Base-by-base conservation (phyloP, 1,284 basidiomycete species). In the Cryptococcus hybrid region DNA sequence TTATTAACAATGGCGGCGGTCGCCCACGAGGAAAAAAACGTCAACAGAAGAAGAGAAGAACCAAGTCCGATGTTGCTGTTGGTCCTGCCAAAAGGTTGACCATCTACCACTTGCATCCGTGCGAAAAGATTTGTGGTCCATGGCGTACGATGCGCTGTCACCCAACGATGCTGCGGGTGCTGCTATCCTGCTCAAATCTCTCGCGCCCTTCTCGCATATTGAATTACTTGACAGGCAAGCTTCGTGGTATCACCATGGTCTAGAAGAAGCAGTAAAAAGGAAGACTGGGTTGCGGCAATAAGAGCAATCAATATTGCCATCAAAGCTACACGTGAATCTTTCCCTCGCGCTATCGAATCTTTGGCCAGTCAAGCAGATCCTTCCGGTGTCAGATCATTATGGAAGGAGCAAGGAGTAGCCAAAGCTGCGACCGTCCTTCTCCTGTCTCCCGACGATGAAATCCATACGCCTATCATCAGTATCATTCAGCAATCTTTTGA, bases 401-500 rank as follows among this genome's bases (percentile, higher is more conserved):
- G 90, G 55, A 72, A 76, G 42, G 79, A 77, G 35, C 77, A 82
- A 0, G 67, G 57, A 6, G 61, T 70, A 13, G 83, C 84, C 2
- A 82, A 83, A 64, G 76, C 85, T 44, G 77, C 87, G 43, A 83
- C 87, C 57, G 74, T 82, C 18, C 81, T 94, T 36, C 84, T 93
- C 70, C 79, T 96, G 40, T 95, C 90, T 7, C 92, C 93, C 0
- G 82, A 87, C 12, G 85, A 87, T 30, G 82, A 84, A 8, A 77
- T 93, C 12, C 88, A 90, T 66, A 80, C 82, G 52, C 85, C 86
- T 7, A 87, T 87, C 1, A 88, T 92, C 71, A 84, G 83, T 35
- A 74, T 95, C 7, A 82, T 90, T 30, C 87, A 88, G 24, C 84
- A 89, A 59, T 87, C 90, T 0, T 93, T 88, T 66, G 88, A 92